These are phyloP conservation scores for Rhodotorula paludigena DNA, from an alignment of 768 basidiomycete genomes.

Conservation along the genomic window DNA sequence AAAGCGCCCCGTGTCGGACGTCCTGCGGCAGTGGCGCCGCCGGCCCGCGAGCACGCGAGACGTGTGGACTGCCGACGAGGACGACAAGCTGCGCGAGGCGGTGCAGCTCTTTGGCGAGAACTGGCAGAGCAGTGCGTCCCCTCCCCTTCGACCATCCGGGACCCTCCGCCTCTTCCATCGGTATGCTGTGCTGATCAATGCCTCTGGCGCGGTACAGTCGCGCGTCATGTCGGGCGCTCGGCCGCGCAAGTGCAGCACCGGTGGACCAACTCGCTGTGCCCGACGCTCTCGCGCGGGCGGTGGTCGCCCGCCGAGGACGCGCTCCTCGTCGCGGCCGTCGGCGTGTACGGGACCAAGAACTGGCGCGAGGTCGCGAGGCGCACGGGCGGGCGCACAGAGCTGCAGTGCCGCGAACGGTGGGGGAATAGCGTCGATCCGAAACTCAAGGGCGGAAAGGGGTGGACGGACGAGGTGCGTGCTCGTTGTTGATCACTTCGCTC, in stretches of 20 bases:
- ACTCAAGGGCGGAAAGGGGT: constrained; percentile 5
- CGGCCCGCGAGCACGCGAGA: neutral
- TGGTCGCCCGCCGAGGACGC: constrained; percentile 32
- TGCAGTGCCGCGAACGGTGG: constrained; percentile 40
- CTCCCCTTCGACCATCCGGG: too few relatives aligned
- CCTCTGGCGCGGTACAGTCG: constrained; percentile 10
- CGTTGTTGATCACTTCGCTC: neutral
- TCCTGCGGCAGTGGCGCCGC: constrained; percentile 1
- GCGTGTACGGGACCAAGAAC: neutral
- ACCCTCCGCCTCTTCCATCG: too few relatives aligned
- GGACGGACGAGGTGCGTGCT: constrained; percentile 28
- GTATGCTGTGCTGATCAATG: too few relatives aligned
- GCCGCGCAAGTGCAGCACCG: constrained; percentile 29
- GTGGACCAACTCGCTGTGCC: constrained; percentile 22
- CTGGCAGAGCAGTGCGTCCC: constrained; percentile 28
- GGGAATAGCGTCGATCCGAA: constrained; percentile 24
- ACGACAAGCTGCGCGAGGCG: constrained; percentile 14
- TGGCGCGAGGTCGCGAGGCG: constrained; percentile 21
- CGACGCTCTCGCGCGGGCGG: constrained; percentile 25
- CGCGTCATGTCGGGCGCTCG: neutral
- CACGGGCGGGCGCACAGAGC: constrained; percentile 27
- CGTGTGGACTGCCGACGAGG: constrained; percentile 16
- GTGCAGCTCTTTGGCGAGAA: constrained; percentile 27
- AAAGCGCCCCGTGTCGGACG: constrained; percentile 9
- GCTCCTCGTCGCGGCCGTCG: constrained; percentile 10